phyloP scores from a whole-genome alignment of 2,329 filamentous ascomycete genomes.

The Hypoxylon sp. region DNA sequence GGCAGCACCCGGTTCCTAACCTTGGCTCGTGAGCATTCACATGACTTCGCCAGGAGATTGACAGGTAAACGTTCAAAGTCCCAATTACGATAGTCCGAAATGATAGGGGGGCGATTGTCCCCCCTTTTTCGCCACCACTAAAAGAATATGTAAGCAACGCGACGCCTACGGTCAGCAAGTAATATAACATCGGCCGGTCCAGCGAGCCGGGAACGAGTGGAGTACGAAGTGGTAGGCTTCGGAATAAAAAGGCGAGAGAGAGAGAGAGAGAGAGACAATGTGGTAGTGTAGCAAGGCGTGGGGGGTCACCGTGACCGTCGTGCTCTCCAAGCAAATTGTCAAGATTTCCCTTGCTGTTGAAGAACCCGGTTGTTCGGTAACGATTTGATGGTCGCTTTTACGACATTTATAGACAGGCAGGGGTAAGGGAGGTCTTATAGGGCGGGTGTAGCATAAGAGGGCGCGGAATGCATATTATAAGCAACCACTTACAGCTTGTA shows the following conservation, averaged over 20 bases:
- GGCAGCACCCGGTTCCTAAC: conserved; percentile 28
- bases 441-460: conserved; percentile 25
- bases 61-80: not conserved
- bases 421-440: conserved; percentile 6
- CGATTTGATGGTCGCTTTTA: conserved; percentile 30
- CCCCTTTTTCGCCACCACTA: conserved; percentile 9
- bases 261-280: not conserved
- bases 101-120: not conserved
- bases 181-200: not conserved
- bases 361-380: conserved; percentile 37
- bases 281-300: conserved; percentile 10
- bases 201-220: conserved; percentile 5
- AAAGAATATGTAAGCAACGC: conserved; percentile 15
- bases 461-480: conserved; percentile 29
- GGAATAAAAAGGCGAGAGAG: not conserved
- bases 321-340: not conserved
- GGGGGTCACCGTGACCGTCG: conserved; percentile 8
- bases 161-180: conserved; percentile 15
- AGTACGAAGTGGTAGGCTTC: conserved; percentile 1
- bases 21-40: conserved; percentile 17
- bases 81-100: not conserved
- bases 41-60: not conserved
- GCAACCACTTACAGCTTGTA: conserved; percentile 25
- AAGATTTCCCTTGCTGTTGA: not conserved
- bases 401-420: conserved; percentile 15